These are phyloP conservation scores for Blepharisma undulans DNA, from an alignment of 169 alveolate species.

Conservation along the genomic window DNA sequence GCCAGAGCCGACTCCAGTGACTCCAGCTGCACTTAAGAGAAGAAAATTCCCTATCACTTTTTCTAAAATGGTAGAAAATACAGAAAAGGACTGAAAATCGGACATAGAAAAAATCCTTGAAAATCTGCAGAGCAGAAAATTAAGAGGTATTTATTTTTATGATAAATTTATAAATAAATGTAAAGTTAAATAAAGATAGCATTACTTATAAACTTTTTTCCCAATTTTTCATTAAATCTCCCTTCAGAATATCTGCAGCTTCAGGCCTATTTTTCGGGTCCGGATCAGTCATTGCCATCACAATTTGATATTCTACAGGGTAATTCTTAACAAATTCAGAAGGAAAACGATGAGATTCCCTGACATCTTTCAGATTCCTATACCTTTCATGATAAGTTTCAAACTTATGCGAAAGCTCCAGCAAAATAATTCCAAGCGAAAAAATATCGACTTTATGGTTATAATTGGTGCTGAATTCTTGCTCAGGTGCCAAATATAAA, in stretches of 20 bases:
- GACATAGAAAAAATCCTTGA: not conserved
- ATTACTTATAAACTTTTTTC: not conserved
- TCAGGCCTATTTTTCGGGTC: constrained; percentile 51
- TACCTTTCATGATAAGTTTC: constrained; percentile 46
- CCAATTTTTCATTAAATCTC: constrained; percentile 31
- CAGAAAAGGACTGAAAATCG: not conserved
- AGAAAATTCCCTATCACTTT: not conserved
- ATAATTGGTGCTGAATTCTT: constrained; percentile 21
- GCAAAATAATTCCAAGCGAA: constrained; percentile 53
- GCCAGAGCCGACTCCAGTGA: not conserved
- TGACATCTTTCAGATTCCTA: constrained; percentile 34
- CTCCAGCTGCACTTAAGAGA: not conserved
- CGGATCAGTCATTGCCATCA: constrained; percentile 21
- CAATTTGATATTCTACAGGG: constrained; percentile 38
- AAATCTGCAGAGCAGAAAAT: not conserved
- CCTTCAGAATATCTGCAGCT: constrained; percentile 42
- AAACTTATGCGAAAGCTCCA: constrained; percentile 45
- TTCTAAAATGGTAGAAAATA: not conserved
- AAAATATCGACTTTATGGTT: constrained; percentile 63
- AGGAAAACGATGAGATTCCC: constrained; percentile 38
- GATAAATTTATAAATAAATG: not conserved
- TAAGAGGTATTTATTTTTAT: not conserved
- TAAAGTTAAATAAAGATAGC: not conserved
- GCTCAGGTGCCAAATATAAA: constrained; percentile 56
- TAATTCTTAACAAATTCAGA: constrained; percentile 1